These are phyloP conservation scores for Cinnamomum chago DNA, from an alignment of 164 flowering plant genomes.

Conservation along the genomic window DNA sequence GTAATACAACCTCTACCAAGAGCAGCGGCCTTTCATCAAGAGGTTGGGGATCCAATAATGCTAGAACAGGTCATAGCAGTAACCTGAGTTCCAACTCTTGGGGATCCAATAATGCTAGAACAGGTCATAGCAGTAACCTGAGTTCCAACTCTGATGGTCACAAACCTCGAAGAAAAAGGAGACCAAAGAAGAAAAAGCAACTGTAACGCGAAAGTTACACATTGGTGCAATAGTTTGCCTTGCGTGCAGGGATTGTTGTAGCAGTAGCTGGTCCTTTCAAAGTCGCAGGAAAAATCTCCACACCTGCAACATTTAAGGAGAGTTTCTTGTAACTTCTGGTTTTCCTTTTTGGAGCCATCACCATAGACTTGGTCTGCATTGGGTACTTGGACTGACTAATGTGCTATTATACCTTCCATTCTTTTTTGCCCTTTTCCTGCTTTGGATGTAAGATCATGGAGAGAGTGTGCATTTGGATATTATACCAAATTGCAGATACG, in stretches of 20 bases:
- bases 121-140: constrained; percentile 64
- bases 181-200: constrained; percentile 93
- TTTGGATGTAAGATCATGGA: too few species aligned
- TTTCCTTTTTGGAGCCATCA: not conserved
- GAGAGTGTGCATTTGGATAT: too few species aligned
- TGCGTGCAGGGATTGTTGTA: not conserved
- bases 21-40: constrained; percentile 35
- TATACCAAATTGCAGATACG: too few species aligned
- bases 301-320: not conserved
- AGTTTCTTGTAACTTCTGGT: not conserved
- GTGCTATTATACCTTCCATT: too few species aligned
- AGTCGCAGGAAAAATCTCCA: not conserved
- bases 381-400: too few species aligned
- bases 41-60: constrained; percentile 43
- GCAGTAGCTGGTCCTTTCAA: not conserved
- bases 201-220: not conserved
- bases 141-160: constrained; percentile 96
- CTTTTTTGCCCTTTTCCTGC: too few species aligned
- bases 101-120: constrained; percentile 45
- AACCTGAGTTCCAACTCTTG: constrained; percentile 81
- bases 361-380: too few species aligned
- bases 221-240: not conserved
- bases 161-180: constrained; percentile 87
- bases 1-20: constrained; percentile 53
- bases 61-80: constrained; percentile 56